Evolutionary conservation across 73 alveolate genomes (phyloP), one percentile per base, ranked within the genome.

Genomic region (Stentor roeselii): DNA sequence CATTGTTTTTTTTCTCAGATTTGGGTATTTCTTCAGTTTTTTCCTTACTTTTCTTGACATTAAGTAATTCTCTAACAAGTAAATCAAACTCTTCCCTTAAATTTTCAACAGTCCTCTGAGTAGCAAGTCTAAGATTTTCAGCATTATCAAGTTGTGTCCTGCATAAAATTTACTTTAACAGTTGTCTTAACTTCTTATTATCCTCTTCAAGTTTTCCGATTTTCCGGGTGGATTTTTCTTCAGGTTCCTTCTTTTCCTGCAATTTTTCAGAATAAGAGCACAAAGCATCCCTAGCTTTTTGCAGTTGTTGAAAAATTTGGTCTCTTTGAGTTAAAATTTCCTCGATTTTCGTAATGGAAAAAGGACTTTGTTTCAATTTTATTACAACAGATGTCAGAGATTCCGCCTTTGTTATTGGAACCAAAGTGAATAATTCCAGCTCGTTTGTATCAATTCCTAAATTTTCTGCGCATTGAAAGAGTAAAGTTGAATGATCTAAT

Each of bases 1-100:
- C 80, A 67, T 14, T 40, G 34, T 14, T 14, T 34, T 32, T 67
- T 32, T 67, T 67, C 34, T 67, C 80, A 27, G 37, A 15, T 67
- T 21, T 21, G 27, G 80, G 80, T 67, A 11, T 67, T 67, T 67
- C 80, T 0, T 67, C 80, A 11, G 41, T 2, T 67, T 67, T 67
- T 32, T 21, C 37, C 34, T 67, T 67, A 27, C 50, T 67, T 2
- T 41, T 40, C 39, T 76, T 76, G 86, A 35, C 60, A 76, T 86
- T 86, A 3, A 82, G 78, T 3, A 88, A 59, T 59, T 88, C 95
- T 58, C 82, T 86, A 11, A 89, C 95, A 32, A 89, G 84, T 59
- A 86, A 40, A 42, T 89, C 92, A 50, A 89, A 86, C 60, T 89
- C 95, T 61, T 89, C 92, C 50, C 95, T 89, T 42, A 89, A 84